Evolutionary conservation across 2,329 filamentous ascomycete genomes (phyloP), one percentile per base, ranked within the genome.

Genomic region (Leptosphaerulina australis): DNA sequence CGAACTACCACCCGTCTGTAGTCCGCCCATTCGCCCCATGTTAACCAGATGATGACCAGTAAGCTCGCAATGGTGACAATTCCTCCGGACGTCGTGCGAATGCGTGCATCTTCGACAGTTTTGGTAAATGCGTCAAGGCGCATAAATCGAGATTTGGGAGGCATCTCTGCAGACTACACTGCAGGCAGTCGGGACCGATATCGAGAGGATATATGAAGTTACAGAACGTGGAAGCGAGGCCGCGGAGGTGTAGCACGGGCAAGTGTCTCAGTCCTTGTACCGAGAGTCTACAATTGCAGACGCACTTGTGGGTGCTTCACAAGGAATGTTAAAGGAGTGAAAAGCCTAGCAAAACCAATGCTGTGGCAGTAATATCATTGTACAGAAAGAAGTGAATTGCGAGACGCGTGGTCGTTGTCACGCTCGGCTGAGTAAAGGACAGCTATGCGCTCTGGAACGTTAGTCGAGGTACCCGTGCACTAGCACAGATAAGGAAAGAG

Each of bases 61-160:
- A 99, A 79, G 53, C 92, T 97, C 60, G 88, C 83, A 65, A 99
- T 91, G 47, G 94, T 99, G 67, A 99, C 91, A 63, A 99, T 85
- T 61, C 94, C 94, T 60, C 94, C 94, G 2, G 91, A 96, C 5
- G 92, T 97, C 24, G 94, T 99, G 67, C 95, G 88, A 71, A 99
- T 86, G 66, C 94, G 86, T 61, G 95, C 94, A 85, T 99, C 94
- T 74, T 99, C 94, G 64, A 99, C 94, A 10, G 94, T 99, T 78
- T 99, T 99, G 41, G 93, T 96, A 74, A 99, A 99, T 81, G 94
- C 94, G 76, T 99, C 94, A 59, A 99, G 90, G 83, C 88, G 88
- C 53, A 90, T 96, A 73, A 99, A 97, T 74, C 94, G 87, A 64
- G 91, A 96, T 80, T 96, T 96, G 69, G 87, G 78, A 60, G 92